Base-by-base conservation (phyloP, 768 basidiomycete genomes). In the Podaxis sp. region DNA sequence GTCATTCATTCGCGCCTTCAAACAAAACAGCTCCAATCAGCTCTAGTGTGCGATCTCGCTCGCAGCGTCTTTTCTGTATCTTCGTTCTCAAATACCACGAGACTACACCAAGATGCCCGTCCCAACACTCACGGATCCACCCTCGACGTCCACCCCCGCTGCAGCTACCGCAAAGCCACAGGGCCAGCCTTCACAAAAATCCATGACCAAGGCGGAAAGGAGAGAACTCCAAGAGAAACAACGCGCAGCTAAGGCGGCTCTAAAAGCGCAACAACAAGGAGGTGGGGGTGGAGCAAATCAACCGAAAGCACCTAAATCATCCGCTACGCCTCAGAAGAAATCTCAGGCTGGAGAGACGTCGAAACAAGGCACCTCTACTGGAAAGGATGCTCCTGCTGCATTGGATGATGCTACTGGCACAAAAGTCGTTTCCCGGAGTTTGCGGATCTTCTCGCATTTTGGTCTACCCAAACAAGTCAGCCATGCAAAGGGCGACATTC, bases 391-490 rank as follows among this genome's bases (percentile, higher is more conserved):
- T 8, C 53, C 67, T 39, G 66, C 71, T 61, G 65, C 69, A 28
- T 62, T 63, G 12, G 79, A 75, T 52, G 73, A 76, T 59, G 67
- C 65, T 44, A 61, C 76, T 64, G 80, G 80, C 17, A 76, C 76
- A 19, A 72, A 73, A 61, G 72, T 75, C 15, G 77, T 80, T 57
- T 83, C 84, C 33, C 86, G 86, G 57, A 87, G 89, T n/a, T 73
- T 92, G 55, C 85, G 87, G 54, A 94, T 94, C 68, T 94, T 94
- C 73, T 87, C 90, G 48, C 93, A 94, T 74, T 95, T 95, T 74
- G 91, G 89, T 42, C 75, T 89, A 30, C 90, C 89, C 17, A 92
- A 90, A 67, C 77, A 78, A 22, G 68, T 79, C 49, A 79, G 76
- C 40, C 80, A 80, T 59, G 79, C 83, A 59, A 93, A 95, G 72